Evolutionary conservation across 1,139 yeast species (phyloP), one percentile per base, ranked within the genome.

Genomic region (Taphrina populina): DNA sequence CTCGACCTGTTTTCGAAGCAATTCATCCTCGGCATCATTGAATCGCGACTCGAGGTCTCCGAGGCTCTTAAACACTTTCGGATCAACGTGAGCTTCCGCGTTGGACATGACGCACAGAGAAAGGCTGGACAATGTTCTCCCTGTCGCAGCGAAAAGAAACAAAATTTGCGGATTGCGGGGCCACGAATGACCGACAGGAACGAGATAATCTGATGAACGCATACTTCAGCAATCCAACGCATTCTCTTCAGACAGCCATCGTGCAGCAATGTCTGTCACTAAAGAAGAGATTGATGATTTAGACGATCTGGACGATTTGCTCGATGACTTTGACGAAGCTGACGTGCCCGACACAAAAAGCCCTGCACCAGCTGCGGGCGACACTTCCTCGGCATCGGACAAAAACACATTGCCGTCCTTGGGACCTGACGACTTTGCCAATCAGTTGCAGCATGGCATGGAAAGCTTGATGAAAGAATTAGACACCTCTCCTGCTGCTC

Each of bases 401-500:
- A 39, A 27, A 27, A 30, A 41, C 11, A 35, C 36, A 2, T 41
- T 54, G 11, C 53, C 58, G 29, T 26, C 37, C 2, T 47, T 49
- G 19, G 58, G 53, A 23, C n/a, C 49, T 6, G 76, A 73, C 32
- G 72, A 72, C 56, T 72, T 77, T 58, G 76, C 77, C 3, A 60
- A 64, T 20, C 66, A 70, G 56, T 64, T 71, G 21, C 64, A 69
- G 58, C 62, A 62, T 15, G 73, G 72, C 8, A 65, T 71, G 64
- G 71, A 68, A 49, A 73, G 75, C 26, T 72, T 84, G 51, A 75
- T 80, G 43, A 78, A 75, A 10, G 77, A 82, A 59, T 69, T 85
- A 63, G 79, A 79, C 58, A 82, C 80, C 56, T 76, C 84, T 62
- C 86, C 88, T 0, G 81, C 77, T 34, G 78, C 87, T 7, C 76